These are phyloP conservation scores for Anthracocystis walkeri DNA, from an alignment of 1,284 basidiomycete genomes.

Conservation along the genomic window DNA sequence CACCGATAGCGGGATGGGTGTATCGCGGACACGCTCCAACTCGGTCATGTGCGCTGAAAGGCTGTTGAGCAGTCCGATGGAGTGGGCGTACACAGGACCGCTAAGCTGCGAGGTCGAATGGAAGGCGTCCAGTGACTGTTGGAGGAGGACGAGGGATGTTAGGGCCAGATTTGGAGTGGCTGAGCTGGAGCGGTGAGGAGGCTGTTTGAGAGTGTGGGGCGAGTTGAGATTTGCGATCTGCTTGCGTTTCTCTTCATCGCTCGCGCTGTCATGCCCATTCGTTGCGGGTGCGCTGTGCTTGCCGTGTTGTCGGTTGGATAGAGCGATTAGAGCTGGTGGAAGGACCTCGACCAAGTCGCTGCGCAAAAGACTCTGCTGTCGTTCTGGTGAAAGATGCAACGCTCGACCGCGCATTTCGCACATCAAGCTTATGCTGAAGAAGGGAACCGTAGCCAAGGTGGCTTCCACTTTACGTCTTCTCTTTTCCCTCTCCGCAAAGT, in stretches of 20 bases:
- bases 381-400: conserved; percentile 11
- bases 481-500: conserved; percentile 16
- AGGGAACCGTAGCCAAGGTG: conserved; percentile 24
- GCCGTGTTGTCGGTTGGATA: conserved; percentile 7
- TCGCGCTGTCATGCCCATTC: not conserved
- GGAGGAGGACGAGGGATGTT: conserved; percentile 26
- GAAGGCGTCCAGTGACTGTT: conserved; percentile 26
- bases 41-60: conserved; percentile 46
- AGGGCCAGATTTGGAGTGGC: conserved; percentile 24
- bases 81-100: conserved; percentile 44
- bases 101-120: conserved; percentile 20
- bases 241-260: conserved; percentile 24
- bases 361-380: conserved; percentile 10
- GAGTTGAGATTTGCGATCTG: conserved; percentile 34
- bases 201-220: not conserved
- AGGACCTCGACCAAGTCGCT: conserved; percentile 23
- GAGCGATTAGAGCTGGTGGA: conserved; percentile 22
- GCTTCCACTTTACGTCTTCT: conserved; percentile 13
- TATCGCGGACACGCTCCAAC: conserved; percentile 47
- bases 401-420: conserved; percentile 35
- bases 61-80: conserved; percentile 42
- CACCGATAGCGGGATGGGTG: conserved; percentile 47
- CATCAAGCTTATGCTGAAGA: conserved; percentile 52
- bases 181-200: not conserved
- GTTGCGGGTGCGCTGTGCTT: not conserved